A percentile compares a stretch with the other conserved stretches of the same genome.
Evolutionary conservation across 129 eudicot genomes (phyloP).

Genomic region (Tagetes patula): DNA sequence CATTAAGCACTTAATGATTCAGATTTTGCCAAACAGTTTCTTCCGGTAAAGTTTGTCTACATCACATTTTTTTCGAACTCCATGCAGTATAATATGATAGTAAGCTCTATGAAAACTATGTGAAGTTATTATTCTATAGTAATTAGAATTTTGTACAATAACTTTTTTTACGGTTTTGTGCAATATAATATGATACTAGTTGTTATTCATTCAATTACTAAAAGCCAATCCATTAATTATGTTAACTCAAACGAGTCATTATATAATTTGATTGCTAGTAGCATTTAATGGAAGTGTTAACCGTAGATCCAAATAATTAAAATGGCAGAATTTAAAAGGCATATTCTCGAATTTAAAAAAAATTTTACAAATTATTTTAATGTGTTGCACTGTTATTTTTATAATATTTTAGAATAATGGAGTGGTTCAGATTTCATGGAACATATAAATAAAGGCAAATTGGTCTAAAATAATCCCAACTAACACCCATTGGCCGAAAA

Average conservation of each 20-base stretch:
- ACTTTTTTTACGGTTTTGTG: no score
- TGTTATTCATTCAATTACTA: not conserved
- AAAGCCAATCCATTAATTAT: not conserved
- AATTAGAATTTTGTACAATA: no score
- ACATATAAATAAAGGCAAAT: not conserved
- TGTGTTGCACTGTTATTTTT: not conserved
- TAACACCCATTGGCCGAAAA: no score
- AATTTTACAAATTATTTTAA: not conserved
- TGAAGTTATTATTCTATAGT: no score
- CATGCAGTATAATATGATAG: no score
- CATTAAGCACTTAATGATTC: no score
- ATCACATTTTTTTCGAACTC: no score
- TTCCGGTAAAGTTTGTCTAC: no score
- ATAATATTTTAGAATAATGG: not conserved
- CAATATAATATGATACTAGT: no score
- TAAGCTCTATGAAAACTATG: no score
- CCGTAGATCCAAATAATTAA: slow-evolving; percentile 20
- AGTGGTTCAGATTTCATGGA: slow-evolving; percentile 11
- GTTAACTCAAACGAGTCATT: not conserved
- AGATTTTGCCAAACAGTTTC: no score
- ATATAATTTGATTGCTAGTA: slow-evolving; percentile 12
- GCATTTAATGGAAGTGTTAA: slow-evolving; percentile 29
- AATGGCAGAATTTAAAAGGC: slow-evolving; percentile 14
- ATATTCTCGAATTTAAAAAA: not conserved
- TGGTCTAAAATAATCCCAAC: no score